Conservation (phyloP, 257 asterid genomes). For the Cynanchum wilfordii region DNA sequence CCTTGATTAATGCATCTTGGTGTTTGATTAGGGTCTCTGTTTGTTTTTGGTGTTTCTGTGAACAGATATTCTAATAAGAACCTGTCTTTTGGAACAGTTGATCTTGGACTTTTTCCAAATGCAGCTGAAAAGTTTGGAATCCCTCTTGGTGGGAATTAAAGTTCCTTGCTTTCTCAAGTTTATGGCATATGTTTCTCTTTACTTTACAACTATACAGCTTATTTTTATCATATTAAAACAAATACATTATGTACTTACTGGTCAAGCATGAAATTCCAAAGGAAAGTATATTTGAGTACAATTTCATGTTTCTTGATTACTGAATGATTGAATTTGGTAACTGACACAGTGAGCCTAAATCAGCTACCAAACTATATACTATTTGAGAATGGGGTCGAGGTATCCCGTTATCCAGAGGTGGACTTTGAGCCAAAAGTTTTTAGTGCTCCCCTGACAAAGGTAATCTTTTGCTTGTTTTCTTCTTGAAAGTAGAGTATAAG, state of each 20-base stretch:
- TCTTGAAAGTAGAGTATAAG: neutral
- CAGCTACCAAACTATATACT: conserved; percentile 71
- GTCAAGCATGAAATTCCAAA: neutral
- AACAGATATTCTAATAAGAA: conserved; percentile 75
- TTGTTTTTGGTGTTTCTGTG: conserved; percentile 13
- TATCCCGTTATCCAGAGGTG: conserved; percentile 55
- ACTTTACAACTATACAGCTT: neutral
- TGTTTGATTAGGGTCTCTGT: neutral
- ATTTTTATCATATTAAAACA: neutral
- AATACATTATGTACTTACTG: neutral
- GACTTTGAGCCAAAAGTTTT: conserved; percentile 54
- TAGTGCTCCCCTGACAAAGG: conserved; percentile 66
- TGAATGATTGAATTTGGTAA: conserved; percentile 18
- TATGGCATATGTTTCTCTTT: neutral
- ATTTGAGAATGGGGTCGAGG: conserved; percentile 63
- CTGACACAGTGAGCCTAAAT: conserved; percentile 53
- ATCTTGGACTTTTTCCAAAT: conserved; percentile 96
- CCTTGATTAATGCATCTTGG: neutral
- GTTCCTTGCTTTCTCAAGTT: neutral
- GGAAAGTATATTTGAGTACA: neutral
- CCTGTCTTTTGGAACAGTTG: conserved; percentile 78
- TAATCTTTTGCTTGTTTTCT: conserved; percentile 22
- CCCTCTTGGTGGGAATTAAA: conserved; percentile 48
- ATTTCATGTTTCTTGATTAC: conserved; percentile 2
- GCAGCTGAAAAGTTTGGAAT: conserved; percentile 91